Evolutionary conservation across 495 filamentous ascomycete species (phyloP).

Genomic region (Xylaria acuta): DNA sequence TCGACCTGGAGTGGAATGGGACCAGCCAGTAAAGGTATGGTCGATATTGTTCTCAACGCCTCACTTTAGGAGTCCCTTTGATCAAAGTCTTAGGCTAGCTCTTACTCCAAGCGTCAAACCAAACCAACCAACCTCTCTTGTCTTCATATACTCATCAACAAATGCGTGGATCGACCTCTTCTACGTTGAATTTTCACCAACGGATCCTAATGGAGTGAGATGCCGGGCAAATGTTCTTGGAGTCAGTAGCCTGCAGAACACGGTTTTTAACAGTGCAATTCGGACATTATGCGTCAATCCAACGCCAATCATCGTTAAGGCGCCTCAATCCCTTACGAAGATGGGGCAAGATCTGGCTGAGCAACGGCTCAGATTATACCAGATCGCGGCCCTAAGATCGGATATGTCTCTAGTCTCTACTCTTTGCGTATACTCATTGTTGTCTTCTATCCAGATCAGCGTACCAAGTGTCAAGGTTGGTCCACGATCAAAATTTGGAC

Average conservation of each 20-base stretch:
- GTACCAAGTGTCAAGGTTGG: conserved; percentile 22
- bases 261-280: conserved; percentile 16
- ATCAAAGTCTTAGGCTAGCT: conserved; percentile 30
- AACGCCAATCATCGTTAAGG: conserved; percentile 25
- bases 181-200: conserved; percentile 39
- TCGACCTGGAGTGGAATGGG: conserved; percentile 28
- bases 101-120: conserved; percentile 30
- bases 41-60: conserved; percentile 33
- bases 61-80: conserved; percentile 37
- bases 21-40: conserved; percentile 32
- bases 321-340: conserved; percentile 16
- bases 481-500: conserved; percentile 5
- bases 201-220: conserved; percentile 30
- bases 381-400: conserved; percentile 28
- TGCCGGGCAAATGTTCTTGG: conserved; percentile 32
- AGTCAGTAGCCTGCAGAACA: conserved; percentile 19
- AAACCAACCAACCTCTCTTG: conserved; percentile 28
- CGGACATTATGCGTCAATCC: conserved; percentile 34
- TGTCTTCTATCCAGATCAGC: conserved; percentile 25
- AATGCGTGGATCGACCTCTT: conserved; percentile 39
- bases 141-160: conserved; percentile 36
- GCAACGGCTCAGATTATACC: conserved; percentile 34
- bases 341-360: conserved; percentile 24
- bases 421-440: conserved; percentile 28
- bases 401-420: conserved; percentile 35